These are phyloP conservation scores for Lolium perenne DNA, from an alignment of 176 grass and related monocot species.

Conservation along the genomic window DNA sequence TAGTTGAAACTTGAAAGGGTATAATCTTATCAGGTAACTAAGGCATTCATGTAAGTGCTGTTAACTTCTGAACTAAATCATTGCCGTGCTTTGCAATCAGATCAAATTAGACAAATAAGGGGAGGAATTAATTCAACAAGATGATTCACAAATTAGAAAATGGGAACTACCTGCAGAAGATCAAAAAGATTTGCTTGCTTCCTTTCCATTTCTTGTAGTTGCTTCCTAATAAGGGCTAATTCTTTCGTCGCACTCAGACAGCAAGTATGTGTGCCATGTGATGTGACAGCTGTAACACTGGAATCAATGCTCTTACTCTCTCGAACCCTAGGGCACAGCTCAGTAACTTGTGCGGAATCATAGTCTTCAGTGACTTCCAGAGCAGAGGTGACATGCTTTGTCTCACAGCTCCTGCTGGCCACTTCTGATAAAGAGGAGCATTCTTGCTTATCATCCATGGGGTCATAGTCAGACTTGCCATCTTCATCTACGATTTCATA, in stretches of 20 bases:
- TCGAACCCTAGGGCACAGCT: conserved; percentile 46
- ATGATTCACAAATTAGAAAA: conserved; percentile 32
- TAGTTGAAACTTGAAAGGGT: background rate
- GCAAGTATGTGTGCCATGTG: conserved; percentile 65
- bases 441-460: conserved; percentile 67
- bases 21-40: background rate
- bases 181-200: conserved; percentile 77
- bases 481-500: conserved; percentile 51
- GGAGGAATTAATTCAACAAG: background rate
- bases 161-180: conserved; percentile 70
- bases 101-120: conserved; percentile 19
- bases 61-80: background rate
- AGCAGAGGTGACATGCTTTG: conserved; percentile 66
- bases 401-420: conserved; percentile 79
- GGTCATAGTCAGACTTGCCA: conserved; percentile 59
- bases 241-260: conserved; percentile 76
- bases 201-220: conserved; percentile 87
- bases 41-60: background rate
- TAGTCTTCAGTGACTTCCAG: conserved; percentile 51
- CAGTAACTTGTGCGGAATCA: conserved; percentile 48
- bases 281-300: conserved; percentile 68
- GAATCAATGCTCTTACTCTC: conserved; percentile 66
- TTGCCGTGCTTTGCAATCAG: conserved; percentile 6
- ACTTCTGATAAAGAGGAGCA: conserved; percentile 76
- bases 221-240: conserved; percentile 74